Base-by-base conservation (phyloP, 768 basidiomycete genomes). In the Leccinum olivaceopallidum region DNA sequence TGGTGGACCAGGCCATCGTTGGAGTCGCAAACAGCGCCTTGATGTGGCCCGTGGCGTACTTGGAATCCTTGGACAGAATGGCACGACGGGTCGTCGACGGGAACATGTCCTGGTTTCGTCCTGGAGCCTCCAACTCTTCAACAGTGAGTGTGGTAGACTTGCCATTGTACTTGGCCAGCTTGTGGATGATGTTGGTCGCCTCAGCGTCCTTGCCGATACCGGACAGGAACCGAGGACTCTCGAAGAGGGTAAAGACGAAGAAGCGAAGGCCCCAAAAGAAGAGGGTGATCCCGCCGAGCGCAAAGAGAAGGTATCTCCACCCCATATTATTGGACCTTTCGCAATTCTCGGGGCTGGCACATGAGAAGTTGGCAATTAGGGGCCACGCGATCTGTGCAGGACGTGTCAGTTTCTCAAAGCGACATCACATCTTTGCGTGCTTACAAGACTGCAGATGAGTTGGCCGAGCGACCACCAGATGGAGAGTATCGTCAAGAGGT, bases 1-100 rank as follows among this genome's bases (percentile, higher is more conserved):
- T 81, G 4, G 89, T 90, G 1, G 86, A 87, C 76, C 79, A 85
- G 5, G 86, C 88, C 70, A 90, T 73, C 68, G 83, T 84, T 26
- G 73, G 76, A 4, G 86, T 87, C 22, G 81, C 79, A 70, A 91
- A 92, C 59, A 93, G 67, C 5, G 82, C 77, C 67, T 77, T 81
- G 55, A 91, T 73, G 68, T 90, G 85, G 9, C 69, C 63, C 1
- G 60, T 36, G 53, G 60, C 73, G 59, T 80, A 77, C 54, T 69
- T 69, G 37, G 78, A 80, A 50, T 81, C 77, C 61, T 79, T 76
- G 76, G 75, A 80, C 54, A 74, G 69, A 47, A 75, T 63, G 47
- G 36, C 58, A 44, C 63, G 67, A 68, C 60, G 61, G 62, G 48
- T 58, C 63, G 55, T 32, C 22, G 59, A 52, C 32, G 62, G 39